Base-by-base conservation (phyloP, 805 yeast species). In the Ogataea pini region DNA sequence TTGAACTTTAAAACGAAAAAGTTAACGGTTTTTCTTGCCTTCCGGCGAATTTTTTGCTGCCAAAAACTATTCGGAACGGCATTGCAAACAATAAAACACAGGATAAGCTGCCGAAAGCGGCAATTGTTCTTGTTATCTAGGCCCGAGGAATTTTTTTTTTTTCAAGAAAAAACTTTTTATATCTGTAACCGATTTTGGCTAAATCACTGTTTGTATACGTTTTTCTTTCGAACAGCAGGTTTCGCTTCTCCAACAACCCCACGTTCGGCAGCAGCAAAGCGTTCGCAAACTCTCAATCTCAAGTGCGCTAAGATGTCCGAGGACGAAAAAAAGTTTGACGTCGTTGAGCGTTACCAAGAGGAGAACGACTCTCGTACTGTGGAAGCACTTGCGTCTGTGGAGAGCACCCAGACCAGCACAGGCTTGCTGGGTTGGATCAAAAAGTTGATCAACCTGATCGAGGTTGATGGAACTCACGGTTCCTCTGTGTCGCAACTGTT, bases 401-500 rank as follows among this genome's bases (percentile, higher is more conserved):
- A 27, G 16, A 10, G 3, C 7, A 18, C 16, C 24, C 9, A 25
- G 33, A n/a, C 42, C 32, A 10, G 14, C 25, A 25, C 22, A 24
- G 33, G 33, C 17, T n/a, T 18, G 14, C 2, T 7, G 25, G 16
- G 33, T 7, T 24, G 33, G 41, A 6, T 42, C 24, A 18, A 33
- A 24, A 39, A 28, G 33, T 22, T 39, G 33, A 16, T 22, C 34
- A 39, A 27, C 16, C 18, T 27, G 8, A 17, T 62, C 19, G 63
- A 64, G 50, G 55, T 66, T 33, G 59, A 64, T 1, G 68, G 66
- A 9, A 61, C 63, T 0, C 39, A 65, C 27, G 64, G 60, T 2
- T 51, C 85, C 31, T 69, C 86, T 0, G 55, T 79, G 3, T 56
- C 79, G 2, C 88, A 87, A 59, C 72, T 84, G 54, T 89, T 86